Conservation (phyloP, 2,329 filamentous ascomycete genomes). For the Colletotrichum destructivum region DNA sequence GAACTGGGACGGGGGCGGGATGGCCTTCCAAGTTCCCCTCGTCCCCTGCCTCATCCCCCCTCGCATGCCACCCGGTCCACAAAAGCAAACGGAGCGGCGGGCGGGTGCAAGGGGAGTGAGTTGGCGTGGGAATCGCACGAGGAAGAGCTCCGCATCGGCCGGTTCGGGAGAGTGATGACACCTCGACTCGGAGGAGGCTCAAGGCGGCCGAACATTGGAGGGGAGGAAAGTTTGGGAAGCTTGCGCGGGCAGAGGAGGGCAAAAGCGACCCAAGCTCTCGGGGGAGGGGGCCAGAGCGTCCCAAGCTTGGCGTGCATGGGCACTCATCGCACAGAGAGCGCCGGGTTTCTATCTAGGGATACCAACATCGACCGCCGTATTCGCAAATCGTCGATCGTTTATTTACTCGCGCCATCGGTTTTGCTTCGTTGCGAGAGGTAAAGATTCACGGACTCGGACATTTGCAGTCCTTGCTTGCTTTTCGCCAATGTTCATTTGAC, state of each 20-base stretch:
- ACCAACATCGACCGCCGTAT: slow-evolving; percentile 7
- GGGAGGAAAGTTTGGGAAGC: not conserved
- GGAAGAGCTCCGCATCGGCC: slow-evolving; percentile 27
- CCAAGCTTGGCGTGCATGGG: slow-evolving; percentile 14
- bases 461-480: not conserved
- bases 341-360: not conserved
- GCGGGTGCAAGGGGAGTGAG: slow-evolving; percentile 12
- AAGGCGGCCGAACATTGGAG: slow-evolving; percentile 1
- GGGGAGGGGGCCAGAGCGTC: not conserved
- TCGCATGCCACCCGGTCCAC: slow-evolving; percentile 32
- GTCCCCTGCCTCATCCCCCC: not conserved
- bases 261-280: not conserved
- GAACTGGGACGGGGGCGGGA: not conserved
- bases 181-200: slow-evolving; percentile 40
- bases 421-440: not conserved
- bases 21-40: not conserved
- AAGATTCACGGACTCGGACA: not conserved
- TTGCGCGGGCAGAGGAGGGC: not conserved
- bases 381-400: slow-evolving; percentile 22
- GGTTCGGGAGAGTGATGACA: slow-evolving; percentile 42
- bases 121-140: slow-evolving; percentile 24
- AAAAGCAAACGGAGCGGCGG: slow-evolving; percentile 30
- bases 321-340: not conserved
- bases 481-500: not conserved
- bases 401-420: not conserved